Evolutionary conservation across 805 yeast species (phyloP).

Genomic region (Scheffersomyces amazonensis): DNA sequence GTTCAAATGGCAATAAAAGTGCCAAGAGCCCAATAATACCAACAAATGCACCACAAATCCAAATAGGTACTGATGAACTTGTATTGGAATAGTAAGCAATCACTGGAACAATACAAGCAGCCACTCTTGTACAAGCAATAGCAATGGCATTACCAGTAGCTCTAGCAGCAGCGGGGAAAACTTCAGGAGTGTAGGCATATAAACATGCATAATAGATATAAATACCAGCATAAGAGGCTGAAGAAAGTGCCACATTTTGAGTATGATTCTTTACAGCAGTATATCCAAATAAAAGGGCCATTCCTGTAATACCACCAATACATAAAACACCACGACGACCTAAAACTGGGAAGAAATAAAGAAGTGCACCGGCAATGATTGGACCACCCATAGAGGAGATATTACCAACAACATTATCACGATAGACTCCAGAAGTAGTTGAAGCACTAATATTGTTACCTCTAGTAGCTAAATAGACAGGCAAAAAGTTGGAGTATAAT

Average conservation of each 20-base stretch:
- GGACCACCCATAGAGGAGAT: conserved; percentile 53
- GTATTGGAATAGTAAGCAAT: conserved; percentile 32
- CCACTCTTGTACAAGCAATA: conserved; percentile 26
- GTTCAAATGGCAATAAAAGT: conserved; percentile 33
- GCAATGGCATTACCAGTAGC: conserved; percentile 36
- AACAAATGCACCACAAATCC: conserved; percentile 34
- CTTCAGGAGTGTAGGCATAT: conserved; percentile 35
- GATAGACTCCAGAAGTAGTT: conserved; percentile 37
- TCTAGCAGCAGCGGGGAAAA: conserved; percentile 32
- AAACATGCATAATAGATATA: conserved; percentile 35
- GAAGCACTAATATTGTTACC: conserved; percentile 47
- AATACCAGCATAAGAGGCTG: conserved; percentile 44
- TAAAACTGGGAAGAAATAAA: conserved; percentile 24
- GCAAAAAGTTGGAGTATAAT: conserved; percentile 51
- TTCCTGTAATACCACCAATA: conserved; percentile 50
- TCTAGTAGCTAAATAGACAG: conserved; percentile 48
- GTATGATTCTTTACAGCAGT: conserved; percentile 54
- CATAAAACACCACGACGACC: conserved; percentile 59
- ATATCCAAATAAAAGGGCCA: conserved; percentile 61
- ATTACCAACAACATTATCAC: conserved; percentile 48
- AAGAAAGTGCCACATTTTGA: conserved; percentile 38
- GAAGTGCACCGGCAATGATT: conserved; percentile 43
- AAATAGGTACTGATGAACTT: conserved; percentile 26
- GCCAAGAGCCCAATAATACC: conserved; percentile 30
- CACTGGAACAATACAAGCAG: conserved; percentile 29